Base-by-base conservation (phyloP, 1,284 basidiomycete species). In the Tremellales sp. region DNA sequence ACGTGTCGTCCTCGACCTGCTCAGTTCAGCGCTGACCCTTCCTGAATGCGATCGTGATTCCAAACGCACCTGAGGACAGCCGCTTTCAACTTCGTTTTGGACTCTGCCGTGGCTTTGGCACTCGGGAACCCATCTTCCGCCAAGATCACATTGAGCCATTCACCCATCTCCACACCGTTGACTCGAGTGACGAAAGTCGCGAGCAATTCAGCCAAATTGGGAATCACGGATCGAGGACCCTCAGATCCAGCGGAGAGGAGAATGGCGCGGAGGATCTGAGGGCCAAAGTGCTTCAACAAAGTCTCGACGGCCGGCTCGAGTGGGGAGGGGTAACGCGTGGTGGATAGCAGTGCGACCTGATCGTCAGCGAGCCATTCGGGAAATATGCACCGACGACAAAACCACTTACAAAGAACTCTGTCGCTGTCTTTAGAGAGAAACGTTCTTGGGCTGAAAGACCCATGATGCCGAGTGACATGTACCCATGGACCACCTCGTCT, bases 371-470 rank as follows among this genome's bases (percentile, higher is more conserved):
- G 5, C 12, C 6, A 5, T 40, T 5, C 19, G 8, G n/a, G 40
- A 43, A 15, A 40, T 23, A 23, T 25, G 27, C 5, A 8, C 19
- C 15, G 27, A 72, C 84, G 48, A n/a, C n/a, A n/a, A n/a, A n/a
- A n/a, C n/a, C n/a, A n/a, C n/a, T n/a, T 54, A 89, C 89, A 58
- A 92, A 73, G 70, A 92, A 93, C 40, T 81, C 85, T 57, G 85
- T 85, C 1, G 87, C 86, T 1, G 86, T 80, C 6, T 87, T 86
- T 5, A 93, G 76, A 0, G 88, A 89, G 70, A 92, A 93, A 35
- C 89, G 81, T 63, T 93, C 89, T 70, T 89, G 88, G 7, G 91
- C 72, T 0, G 83, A 76, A 11, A 93, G 74, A 3, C 86, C 82
- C 39, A 79, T 78, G 43, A 86, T 78, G 0, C 87, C 81, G 57